Percentiles rank a stretch among this genome's conserved stretches.
Conservation (phyloP, 495 filamentous ascomycete species). For the Aspergillus hancockii region DNA sequence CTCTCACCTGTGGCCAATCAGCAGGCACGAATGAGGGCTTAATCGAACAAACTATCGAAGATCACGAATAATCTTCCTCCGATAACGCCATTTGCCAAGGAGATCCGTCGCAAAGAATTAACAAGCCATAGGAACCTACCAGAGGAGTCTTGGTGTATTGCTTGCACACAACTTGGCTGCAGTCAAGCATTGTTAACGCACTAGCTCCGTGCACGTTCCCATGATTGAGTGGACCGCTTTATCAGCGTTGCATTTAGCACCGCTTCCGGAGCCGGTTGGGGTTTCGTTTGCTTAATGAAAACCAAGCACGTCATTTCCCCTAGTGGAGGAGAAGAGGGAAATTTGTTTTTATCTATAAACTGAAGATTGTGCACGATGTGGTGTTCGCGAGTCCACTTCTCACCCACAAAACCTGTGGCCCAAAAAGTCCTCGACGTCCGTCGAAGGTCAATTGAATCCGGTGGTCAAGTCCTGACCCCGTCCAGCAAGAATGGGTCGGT, state of each 20-base stretch:
- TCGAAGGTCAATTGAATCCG: background rate
- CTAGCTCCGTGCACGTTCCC: too few species aligned
- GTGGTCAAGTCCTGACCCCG: background rate
- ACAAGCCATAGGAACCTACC: background rate
- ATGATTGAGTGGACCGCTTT: background rate
- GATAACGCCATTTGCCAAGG: background rate
- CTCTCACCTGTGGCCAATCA: background rate
- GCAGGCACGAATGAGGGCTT: background rate
- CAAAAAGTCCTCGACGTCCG: background rate
- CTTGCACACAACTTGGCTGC: background rate
- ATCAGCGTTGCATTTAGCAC: background rate
- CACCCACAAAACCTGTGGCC: background rate
- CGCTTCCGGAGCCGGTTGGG: background rate
- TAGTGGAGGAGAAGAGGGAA: background rate
- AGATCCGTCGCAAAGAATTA: background rate
- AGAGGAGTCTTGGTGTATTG: background rate
- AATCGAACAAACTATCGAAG: background rate
- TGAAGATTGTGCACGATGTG: background rate
- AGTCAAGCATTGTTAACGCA: background rate
- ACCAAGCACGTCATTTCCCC: background rate
- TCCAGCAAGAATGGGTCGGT: background rate
- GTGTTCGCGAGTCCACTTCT: background rate
- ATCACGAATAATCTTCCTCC: background rate
- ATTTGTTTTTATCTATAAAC: background rate
- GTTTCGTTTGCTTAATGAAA: background rate